A percentile compares a stretch with the other conserved stretches of the same genome.
Conservation (phyloP, 768 basidiomycete species). For the Xerocomus brunneocitrinus region DNA sequence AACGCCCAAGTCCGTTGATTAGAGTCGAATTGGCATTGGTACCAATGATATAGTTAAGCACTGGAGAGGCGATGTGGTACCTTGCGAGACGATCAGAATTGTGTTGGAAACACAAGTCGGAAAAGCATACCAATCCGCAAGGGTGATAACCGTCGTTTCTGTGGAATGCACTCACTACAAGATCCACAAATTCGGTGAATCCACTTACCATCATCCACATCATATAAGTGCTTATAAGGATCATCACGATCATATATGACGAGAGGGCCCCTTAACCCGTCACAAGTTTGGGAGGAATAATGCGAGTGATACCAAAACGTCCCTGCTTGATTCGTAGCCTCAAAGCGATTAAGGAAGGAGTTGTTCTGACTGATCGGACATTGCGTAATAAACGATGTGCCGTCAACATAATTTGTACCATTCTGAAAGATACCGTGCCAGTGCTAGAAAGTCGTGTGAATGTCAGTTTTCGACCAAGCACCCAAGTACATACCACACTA, state of each 20-base stretch:
- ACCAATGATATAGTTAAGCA: constrained; percentile 17
- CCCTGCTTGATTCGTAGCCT: constrained; percentile 21
- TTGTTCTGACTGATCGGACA: constrained; percentile 27
- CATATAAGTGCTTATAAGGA: constrained; percentile 35
- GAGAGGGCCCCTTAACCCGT: constrained; percentile 36
- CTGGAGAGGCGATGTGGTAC: constrained; percentile 20
- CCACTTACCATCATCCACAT: constrained; percentile 41
- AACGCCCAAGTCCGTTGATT: constrained; percentile 31
- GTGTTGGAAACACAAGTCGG: not conserved
- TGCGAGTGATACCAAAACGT: constrained; percentile 37
- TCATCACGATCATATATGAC: constrained; percentile 42
- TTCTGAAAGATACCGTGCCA: constrained; percentile 53
- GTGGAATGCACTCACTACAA: not conserved
- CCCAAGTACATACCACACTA: constrained; percentile 34
- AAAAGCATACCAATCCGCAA: constrained; percentile 22
- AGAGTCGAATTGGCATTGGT: constrained; percentile 21
- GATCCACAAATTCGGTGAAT: not conserved
- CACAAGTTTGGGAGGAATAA: constrained; percentile 37
- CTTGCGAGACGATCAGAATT: constrained; percentile 5
- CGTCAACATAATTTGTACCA: constrained; percentile 42
- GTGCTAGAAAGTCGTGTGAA: constrained; percentile 34
- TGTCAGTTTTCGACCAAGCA: not conserved
- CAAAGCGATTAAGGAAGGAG: constrained; percentile 23
- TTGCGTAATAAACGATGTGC: constrained; percentile 36
- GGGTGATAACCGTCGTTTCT: constrained; percentile 25